A percentile compares a stretch with the other conserved stretches of the same genome.
These are phyloP conservation scores for Penicillium sp. DNA, from an alignment of 2,329 filamentous ascomycete species.

Conservation along the genomic window DNA sequence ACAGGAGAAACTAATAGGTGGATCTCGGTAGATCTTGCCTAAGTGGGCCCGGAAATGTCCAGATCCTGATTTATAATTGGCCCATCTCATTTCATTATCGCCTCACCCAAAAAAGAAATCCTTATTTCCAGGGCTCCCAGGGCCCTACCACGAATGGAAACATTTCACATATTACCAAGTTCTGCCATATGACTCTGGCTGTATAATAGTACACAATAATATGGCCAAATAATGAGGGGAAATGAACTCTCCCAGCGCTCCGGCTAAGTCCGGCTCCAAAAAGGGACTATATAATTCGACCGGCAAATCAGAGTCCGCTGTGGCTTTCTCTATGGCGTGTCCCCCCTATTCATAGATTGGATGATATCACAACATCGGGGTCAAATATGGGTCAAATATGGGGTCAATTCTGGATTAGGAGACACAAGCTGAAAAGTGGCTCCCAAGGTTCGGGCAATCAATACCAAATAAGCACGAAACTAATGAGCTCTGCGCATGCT, in stretches of 20 bases:
- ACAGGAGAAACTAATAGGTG: background rate
- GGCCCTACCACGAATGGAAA: background rate
- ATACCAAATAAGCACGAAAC: background rate
- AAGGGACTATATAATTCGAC: background rate
- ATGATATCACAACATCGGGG: background rate
- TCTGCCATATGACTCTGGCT: background rate
- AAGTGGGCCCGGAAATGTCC: background rate
- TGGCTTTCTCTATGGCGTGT: conserved; percentile 1
- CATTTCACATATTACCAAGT: background rate
- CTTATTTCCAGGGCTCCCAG: background rate
- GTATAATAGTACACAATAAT: background rate
- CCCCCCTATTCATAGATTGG: background rate
- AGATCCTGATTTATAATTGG: conserved; percentile 1
- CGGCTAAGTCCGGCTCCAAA: background rate
- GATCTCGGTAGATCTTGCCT: conserved; percentile 4
- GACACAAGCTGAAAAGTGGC: conserved; percentile 1
- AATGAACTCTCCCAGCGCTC: background rate
- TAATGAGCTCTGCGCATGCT: background rate
- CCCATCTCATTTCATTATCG: background rate
- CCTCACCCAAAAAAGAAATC: background rate
- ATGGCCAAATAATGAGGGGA: background rate
- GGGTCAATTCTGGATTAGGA: background rate
- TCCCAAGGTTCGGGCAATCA: conserved; percentile 1
- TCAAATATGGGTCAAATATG: background rate
- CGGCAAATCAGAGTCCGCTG: background rate